Base-by-base conservation (phyloP, 805 yeast species). In the Wickerhamiella spandovensis region DNA sequence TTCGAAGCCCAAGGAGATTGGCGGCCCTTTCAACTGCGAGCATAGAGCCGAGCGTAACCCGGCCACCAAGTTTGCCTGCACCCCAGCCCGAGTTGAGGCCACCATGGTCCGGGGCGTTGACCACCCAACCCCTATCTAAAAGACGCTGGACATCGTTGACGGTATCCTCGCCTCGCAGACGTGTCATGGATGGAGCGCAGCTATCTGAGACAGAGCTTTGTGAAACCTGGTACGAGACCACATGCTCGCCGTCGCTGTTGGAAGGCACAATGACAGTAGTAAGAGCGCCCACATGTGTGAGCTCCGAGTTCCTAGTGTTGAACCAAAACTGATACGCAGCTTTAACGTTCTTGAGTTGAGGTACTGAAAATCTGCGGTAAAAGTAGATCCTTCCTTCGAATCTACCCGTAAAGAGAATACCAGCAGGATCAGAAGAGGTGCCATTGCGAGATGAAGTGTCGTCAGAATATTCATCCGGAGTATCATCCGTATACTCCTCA, bases 141-240 rank as follows among this genome's bases (percentile, higher is more conserved):
- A 49, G 46, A 17, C 39, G 17, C 18, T 51, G 24, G 23, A 51
- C n/a, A 23, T 43, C 22, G 5, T 5, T 5, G 21, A 5, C 21
- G 10, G 21, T 21, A 17, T 28, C 25, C 5, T 38, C 32, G 28
- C n/a, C 21, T 3, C 46, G 43, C 23, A 43, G 44, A 44, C 59
- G 22, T 12, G 53, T 42, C 45, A 55, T 61, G 3, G 63, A 58
- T 2, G 66, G 66, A 17, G 61, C 59, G 50, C 65, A 61, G 37
- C 54, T 54, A 21, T 56, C 43, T 44, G 50, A 54, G 20, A 55
- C 51, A 4, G 63, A 51, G 46, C 61, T 64, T 43, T 61, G 62
- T 42, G 59, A 54, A 44, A 51, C 28, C 53, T 60, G 64, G 52
- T 58, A 61, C 15, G 63, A 59, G 12, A 59, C 47, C 25, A 61